These are phyloP conservation scores for Fonsecaea nubica DNA, from an alignment of 2,329 filamentous ascomycete genomes.

Conservation along the genomic window DNA sequence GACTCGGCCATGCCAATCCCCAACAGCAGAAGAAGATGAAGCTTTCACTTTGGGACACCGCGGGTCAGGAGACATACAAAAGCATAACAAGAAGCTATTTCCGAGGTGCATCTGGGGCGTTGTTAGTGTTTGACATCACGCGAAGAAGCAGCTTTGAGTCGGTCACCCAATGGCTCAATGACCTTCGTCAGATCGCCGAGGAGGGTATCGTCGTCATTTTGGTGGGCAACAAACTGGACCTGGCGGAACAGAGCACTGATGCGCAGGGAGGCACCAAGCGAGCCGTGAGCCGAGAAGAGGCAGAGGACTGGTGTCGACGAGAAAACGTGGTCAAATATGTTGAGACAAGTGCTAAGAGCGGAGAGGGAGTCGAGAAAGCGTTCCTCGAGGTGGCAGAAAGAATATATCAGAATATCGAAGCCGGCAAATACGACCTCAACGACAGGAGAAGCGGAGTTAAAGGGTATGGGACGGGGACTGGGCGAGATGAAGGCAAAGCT, in stretches of 20 bases:
- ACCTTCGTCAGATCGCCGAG: constrained; percentile 92
- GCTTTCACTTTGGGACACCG: constrained; percentile 86
- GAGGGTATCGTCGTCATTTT: constrained; percentile 93
- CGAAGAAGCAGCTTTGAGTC: constrained; percentile 83
- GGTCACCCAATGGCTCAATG: constrained; percentile 90
- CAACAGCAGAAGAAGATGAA: constrained; percentile 43
- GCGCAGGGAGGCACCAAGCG: constrained; percentile 57
- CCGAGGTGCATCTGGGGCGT: constrained; percentile 75
- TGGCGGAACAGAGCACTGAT: constrained; percentile 59
- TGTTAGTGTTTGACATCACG: constrained; percentile 95
- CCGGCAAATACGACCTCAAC: constrained; percentile 91
- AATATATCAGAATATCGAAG: constrained; percentile 96
- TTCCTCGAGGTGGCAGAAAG: constrained; percentile 93
- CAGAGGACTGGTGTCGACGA: constrained; percentile 82
- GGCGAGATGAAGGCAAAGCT: constrained; percentile 43
- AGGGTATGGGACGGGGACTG: constrained; percentile 55
- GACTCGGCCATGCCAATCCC: constrained; percentile 7
- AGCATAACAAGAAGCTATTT: constrained; percentile 94
- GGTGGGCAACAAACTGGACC: constrained; percentile 93
- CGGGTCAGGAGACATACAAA: constrained; percentile 97
- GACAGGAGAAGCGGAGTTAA: constrained; percentile 93
- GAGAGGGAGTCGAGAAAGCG: constrained; percentile 89
- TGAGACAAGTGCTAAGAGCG: constrained; percentile 94
- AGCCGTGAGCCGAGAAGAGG: constrained; percentile 81
- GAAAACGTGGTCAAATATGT: constrained; percentile 94